These are phyloP conservation scores for Mycosphaerella sp. DNA, from an alignment of 2,329 filamentous ascomycete genomes.

Conservation along the genomic window DNA sequence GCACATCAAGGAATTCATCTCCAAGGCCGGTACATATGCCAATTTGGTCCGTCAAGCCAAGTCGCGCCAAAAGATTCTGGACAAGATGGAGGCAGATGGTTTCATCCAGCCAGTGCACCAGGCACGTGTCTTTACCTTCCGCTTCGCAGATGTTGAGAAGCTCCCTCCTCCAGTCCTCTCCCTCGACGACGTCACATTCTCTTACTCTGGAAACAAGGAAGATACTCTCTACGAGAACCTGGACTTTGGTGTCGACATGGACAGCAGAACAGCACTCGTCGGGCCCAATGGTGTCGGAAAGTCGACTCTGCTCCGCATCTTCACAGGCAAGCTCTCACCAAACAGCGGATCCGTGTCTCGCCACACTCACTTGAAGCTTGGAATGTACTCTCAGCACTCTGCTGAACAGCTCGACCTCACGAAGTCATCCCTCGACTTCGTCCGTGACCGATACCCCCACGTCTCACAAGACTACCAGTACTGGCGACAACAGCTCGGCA, in stretches of 20 bases:
- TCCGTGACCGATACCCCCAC: slow-evolving; percentile 84
- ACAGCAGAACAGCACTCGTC: slow-evolving; percentile 92
- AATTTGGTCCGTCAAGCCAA: slow-evolving; percentile 99
- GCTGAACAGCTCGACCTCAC: slow-evolving; percentile 97
- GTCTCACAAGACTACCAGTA: slow-evolving; percentile 98
- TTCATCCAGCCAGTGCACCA: slow-evolving; percentile 86
- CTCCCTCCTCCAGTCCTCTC: slow-evolving; percentile 95
- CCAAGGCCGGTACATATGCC: slow-evolving; percentile 98
- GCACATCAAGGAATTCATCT: slow-evolving; percentile 99
- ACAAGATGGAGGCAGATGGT: slow-evolving; percentile 99
- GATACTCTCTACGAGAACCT: slow-evolving; percentile 96
- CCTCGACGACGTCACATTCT: slow-evolving; percentile 96
- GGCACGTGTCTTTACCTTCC: slow-evolving; percentile 92
- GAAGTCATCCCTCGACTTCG: slow-evolving; percentile 96
- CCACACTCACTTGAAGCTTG: slow-evolving; percentile 97
- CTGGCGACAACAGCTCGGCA: slow-evolving; percentile 95
- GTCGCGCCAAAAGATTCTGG: slow-evolving; percentile 98
- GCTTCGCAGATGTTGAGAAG: slow-evolving; percentile 98
- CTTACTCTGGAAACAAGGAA: slow-evolving; percentile 81
- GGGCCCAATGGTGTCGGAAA: slow-evolving; percentile 99
- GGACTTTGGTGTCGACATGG: slow-evolving; percentile 99
- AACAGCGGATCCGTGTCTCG: slow-evolving; percentile 75
- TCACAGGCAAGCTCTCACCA: slow-evolving; percentile 90
- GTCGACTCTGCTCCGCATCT: slow-evolving; percentile 89
- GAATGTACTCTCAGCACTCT: slow-evolving; percentile 97